Conservation (phyloP, 169 alveolate genomes). For the Blepharisma undulans region DNA sequence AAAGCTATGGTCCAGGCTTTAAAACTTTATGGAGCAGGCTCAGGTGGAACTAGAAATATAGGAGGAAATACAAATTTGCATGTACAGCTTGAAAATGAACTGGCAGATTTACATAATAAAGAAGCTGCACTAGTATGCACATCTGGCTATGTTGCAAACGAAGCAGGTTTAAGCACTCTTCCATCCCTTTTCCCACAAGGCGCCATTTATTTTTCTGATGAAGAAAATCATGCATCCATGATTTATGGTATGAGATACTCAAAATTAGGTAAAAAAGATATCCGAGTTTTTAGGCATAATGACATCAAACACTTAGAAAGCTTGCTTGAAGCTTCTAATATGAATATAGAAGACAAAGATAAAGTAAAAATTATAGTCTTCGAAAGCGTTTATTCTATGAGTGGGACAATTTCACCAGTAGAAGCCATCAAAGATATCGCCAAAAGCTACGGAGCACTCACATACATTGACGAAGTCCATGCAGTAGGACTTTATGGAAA, state of each 20-base stretch:
- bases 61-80: constrained; percentile 84
- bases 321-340: constrained; percentile 59
- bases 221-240: constrained; percentile 89
- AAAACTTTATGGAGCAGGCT: constrained; percentile 83
- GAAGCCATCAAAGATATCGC: constrained; percentile 75
- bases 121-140: constrained; percentile 83
- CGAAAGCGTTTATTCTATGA: constrained; percentile 89
- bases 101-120: constrained; percentile 82
- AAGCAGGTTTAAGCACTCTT: constrained; percentile 83
- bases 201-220: constrained; percentile 82
- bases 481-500: constrained; percentile 91
- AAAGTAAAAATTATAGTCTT: constrained; percentile 82
- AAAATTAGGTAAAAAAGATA: constrained; percentile 51
- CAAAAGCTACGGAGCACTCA: constrained; percentile 79
- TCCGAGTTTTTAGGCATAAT: constrained; percentile 74
- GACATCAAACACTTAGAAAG: constrained; percentile 71
- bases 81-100: constrained; percentile 78
- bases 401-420: constrained; percentile 83
- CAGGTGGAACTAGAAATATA: constrained; percentile 92
- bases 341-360: constrained; percentile 50
- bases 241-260: constrained; percentile 87
- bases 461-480: constrained; percentile 90
- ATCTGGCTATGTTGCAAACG: constrained; percentile 89
- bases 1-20: constrained; percentile 80
- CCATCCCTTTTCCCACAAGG: constrained; percentile 73